A percentile compares a stretch with the other conserved stretches of the same genome.
Conservation (phyloP, 805 yeast genomes). For the Danielia reshetovae region DNA sequence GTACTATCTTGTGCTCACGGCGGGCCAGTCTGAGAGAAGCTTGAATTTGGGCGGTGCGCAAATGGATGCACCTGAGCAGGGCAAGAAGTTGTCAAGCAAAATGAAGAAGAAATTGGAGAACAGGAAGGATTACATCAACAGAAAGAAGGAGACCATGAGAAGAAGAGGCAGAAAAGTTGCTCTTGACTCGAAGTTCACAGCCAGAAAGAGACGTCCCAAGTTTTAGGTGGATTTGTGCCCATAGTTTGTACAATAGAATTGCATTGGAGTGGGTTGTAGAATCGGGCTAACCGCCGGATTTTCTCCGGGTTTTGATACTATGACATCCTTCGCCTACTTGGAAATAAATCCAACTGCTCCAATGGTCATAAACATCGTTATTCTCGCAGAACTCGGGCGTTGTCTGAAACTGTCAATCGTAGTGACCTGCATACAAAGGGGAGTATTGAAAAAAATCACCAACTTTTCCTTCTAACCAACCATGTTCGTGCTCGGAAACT, state of each 20-base stretch:
- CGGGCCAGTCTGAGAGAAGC: conserved; percentile 73
- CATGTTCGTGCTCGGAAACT: too few species aligned
- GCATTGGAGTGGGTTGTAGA: too few species aligned
- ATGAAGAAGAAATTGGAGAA: conserved; percentile 59
- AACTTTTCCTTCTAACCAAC: too few species aligned
- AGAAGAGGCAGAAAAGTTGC: conserved; percentile 90
- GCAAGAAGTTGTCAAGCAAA: conserved; percentile 41
- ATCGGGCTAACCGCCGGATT: too few species aligned
- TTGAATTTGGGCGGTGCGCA: conserved; percentile 77
- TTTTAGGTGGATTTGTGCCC: conserved; percentile 22
- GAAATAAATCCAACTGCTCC: too few species aligned
- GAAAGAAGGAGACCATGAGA: conserved; percentile 92
- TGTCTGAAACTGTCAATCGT: too few species aligned
- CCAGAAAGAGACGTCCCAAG: conserved; percentile 55
- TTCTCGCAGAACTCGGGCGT: too few species aligned
- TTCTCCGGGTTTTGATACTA: too few species aligned
- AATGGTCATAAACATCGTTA: too few species aligned
- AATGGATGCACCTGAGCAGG: conserved; percentile 61
- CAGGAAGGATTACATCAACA: conserved; percentile 71
- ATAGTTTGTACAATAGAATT: background rate
- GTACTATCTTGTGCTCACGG: conserved; percentile 83
- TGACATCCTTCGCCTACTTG: too few species aligned
- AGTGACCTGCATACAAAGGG: too few species aligned
- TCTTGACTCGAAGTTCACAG: conserved; percentile 85
- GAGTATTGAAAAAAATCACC: too few species aligned